phyloP scores from a whole-genome alignment of 345 rosid genomes.

The Mercurialis annua region DNA sequence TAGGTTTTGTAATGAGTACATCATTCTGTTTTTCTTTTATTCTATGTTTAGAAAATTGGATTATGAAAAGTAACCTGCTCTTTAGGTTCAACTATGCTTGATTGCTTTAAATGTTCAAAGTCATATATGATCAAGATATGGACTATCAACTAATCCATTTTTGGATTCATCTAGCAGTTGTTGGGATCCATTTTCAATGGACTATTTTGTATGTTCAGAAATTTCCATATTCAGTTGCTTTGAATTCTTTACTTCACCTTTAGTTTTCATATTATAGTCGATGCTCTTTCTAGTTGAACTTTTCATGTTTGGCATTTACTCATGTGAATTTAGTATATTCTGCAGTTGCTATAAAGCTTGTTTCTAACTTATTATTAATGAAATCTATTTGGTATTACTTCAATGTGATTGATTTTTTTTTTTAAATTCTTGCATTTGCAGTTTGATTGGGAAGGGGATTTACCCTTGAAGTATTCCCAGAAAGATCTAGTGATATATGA shows the following conservation, averaged over 20 bases:
- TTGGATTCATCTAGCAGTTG: not conserved
- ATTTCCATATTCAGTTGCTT: not conserved
- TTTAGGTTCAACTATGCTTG: too few relatives aligned
- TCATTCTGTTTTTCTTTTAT: too few relatives aligned
- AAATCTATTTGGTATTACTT: not conserved
- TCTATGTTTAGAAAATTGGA: too few relatives aligned
- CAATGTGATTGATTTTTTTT: too few relatives aligned
- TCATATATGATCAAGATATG: too few relatives aligned
- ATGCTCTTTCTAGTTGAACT: not conserved
- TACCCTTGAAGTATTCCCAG: constrained; percentile 63
- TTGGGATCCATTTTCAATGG: not conserved
- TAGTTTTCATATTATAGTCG: not conserved
- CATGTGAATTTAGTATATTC: not conserved
- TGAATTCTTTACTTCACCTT: not conserved
- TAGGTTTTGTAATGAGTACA: too few relatives aligned
- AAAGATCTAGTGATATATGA: constrained; percentile 85
- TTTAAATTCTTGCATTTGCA: constrained; percentile 31
- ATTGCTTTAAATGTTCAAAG: too few relatives aligned
- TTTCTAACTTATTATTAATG: not conserved
- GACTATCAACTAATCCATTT: not conserved
- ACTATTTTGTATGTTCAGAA: not conserved
- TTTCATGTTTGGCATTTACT: not conserved
- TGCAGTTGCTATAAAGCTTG: not conserved
- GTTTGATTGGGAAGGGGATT: constrained; percentile 99
- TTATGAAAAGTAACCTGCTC: too few relatives aligned